Evolutionary conservation across 1,284 basidiomycete genomes (phyloP).

Genomic region (Phylloboletellus chloephorus): DNA sequence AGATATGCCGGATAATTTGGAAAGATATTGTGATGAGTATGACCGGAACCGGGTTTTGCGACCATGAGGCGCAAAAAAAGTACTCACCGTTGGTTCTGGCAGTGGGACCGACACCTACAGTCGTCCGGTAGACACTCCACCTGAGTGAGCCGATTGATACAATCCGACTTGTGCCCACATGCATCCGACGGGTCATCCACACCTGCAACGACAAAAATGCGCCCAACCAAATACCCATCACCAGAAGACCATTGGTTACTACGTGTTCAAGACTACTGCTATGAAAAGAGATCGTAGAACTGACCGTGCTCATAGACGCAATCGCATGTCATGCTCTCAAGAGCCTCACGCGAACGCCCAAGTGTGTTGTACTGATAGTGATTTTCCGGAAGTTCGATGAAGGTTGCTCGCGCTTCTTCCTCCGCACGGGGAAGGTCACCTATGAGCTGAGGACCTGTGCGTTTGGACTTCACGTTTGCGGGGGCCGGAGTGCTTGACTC

Average conservation of each 20-base stretch:
- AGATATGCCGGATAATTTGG: constrained; percentile 6
- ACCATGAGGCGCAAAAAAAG: constrained; percentile 13
- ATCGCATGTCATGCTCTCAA: constrained; percentile 93
- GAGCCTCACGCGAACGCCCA: constrained; percentile 80
- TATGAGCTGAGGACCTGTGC: constrained; percentile 59
- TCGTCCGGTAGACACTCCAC: constrained; percentile 90
- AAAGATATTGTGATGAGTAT: constrained; percentile 7
- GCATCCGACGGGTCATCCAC: constrained; percentile 58
- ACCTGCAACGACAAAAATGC: constrained; percentile 36
- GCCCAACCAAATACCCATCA: constrained; percentile 18
- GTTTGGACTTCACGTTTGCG: constrained; percentile 29
- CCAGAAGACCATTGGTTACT: constrained; percentile 17
- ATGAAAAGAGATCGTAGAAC: constrained; percentile 29
- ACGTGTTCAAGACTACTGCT: constrained; percentile 26
- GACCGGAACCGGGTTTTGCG: not conserved
- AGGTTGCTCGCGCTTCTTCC: constrained; percentile 69
- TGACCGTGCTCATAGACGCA: constrained; percentile 79
- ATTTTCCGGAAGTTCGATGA: constrained; percentile 71
- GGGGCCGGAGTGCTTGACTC: constrained; percentile 28
- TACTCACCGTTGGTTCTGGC: constrained; percentile 88
- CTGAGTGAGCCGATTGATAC: constrained; percentile 96
- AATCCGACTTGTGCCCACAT: constrained; percentile 88
- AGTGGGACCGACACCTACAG: constrained; percentile 79
- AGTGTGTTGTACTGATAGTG: constrained; percentile 86
- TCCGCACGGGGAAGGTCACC: constrained; percentile 73